phyloP scores from a whole-genome alignment of 164 flowering plant genomes.

The Tetrastigma voinierianum region DNA sequence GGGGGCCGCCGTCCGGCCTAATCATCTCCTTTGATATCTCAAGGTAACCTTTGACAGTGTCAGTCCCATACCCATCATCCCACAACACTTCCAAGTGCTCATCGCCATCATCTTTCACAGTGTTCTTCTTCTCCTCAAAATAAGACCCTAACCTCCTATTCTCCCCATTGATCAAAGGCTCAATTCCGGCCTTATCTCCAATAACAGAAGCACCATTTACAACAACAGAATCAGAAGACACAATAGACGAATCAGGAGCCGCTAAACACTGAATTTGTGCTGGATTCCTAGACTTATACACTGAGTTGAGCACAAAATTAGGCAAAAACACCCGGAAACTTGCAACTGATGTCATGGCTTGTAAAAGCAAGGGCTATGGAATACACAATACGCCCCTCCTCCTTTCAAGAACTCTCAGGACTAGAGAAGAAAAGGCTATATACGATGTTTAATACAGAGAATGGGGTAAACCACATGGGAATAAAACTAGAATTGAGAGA shows the following conservation, averaged over 20 bases:
- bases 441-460: no score
- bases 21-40: slow-evolving; percentile 47
- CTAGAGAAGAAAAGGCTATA: no score
- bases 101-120: slow-evolving; percentile 1
- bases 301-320: slow-evolving; percentile 16
- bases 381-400: background rate
- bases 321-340: slow-evolving; percentile 21
- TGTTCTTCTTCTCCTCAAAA: slow-evolving; percentile 13
- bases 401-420: background rate
- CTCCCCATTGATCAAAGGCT: slow-evolving; percentile 26
- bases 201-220: slow-evolving; percentile 28
- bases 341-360: slow-evolving; percentile 32
- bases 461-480: background rate
- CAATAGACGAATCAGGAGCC: slow-evolving; percentile 24
- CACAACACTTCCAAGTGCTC: slow-evolving; percentile 47
- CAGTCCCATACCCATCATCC: slow-evolving; percentile 74
- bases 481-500: background rate
- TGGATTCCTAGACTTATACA: slow-evolving; percentile 14
- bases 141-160: slow-evolving; percentile 25
- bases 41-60: slow-evolving; percentile 67
- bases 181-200: slow-evolving; percentile 24
- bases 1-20: slow-evolving; percentile 77
- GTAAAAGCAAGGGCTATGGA: slow-evolving; percentile 3
- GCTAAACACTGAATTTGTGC: slow-evolving; percentile 23
- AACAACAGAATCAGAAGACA: slow-evolving; percentile 25